A percentile compares a stretch with the other conserved stretches of the same genome.
Conservation (phyloP, 345 rosid genomes). For the Ailanthus altissimus region DNA sequence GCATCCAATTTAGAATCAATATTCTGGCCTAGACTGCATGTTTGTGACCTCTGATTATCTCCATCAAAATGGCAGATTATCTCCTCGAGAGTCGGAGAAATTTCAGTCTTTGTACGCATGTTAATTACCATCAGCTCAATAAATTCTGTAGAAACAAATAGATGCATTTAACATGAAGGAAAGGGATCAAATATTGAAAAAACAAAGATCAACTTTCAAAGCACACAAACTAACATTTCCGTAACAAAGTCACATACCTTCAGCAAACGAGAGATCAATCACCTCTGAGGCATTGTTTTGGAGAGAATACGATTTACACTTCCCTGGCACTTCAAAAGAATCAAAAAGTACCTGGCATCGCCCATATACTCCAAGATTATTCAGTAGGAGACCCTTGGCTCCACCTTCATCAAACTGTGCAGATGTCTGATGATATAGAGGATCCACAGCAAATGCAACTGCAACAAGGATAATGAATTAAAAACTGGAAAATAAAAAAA, state of each 20-base stretch:
- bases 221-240: not conserved
- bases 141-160: constrained; percentile 44
- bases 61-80: constrained; percentile 72
- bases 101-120: constrained; percentile 64
- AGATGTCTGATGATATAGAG: constrained; percentile 93
- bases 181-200: not conserved
- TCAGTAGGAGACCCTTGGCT: constrained; percentile 84
- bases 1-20: not conserved
- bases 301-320: constrained; percentile 45
- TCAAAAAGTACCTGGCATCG: constrained; percentile 88
- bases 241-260: constrained; percentile 46
- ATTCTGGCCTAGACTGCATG: not conserved
- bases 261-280: constrained; percentile 70
- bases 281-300: constrained; percentile 45
- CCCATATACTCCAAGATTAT: constrained; percentile 89
- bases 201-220: not conserved
- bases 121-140: constrained; percentile 64
- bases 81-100: constrained; percentile 64
- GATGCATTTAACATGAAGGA: constrained; percentile 5
- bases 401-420: constrained; percentile 99
- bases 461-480: no score
- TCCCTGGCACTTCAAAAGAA: constrained; percentile 87
- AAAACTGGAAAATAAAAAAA: no score
- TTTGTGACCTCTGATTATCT: constrained; percentile 56
- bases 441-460: constrained; percentile 97